Base-by-base conservation (phyloP, 2,329 filamentous ascomycete species). In the Colletotrichum cordylinicola region DNA sequence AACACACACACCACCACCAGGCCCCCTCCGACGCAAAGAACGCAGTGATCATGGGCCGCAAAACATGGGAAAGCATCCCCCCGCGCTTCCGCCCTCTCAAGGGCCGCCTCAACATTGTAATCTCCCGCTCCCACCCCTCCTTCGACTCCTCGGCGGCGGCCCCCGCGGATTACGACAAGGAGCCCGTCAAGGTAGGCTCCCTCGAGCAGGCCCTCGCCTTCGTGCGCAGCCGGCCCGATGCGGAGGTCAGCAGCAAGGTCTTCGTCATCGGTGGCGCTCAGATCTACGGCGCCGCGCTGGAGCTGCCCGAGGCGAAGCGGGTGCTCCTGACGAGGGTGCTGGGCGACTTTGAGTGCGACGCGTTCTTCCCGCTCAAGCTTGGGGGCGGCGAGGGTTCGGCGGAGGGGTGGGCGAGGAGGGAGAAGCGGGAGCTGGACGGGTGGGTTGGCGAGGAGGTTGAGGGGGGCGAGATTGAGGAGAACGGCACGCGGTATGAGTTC, bases 31-130 rank as follows among this genome's bases (percentile, higher is more conserved):
- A 82, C 1, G 79, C 86, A 56, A 74, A 86, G 78, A 96, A 96
- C 84, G 94, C 95, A 21, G 95, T 98, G 67, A 94, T 99, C 79
- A 99, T 99, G 97, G 97, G 97, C 76, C 94, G 97, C 82, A 98
- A 98, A 85, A 99, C 97, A 0, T 99, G 96, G 93, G 95, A 98
- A 68, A 95, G 93, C 78, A 96, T 99, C 76, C 96, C 97, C 3
- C 82, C 88, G 8, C 90, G 89, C 67, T 96, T 97, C 83, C 90
- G 96, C 4, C 97, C 97, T 21, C 89, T 99, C 39, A 93, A 92
- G 77, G 94, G 92, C 77, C 89, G 97, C 12, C 87, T 96, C 67
- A 98, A 98, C 84, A 91, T 98, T 55, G 91, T 98, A 78, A 88
- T 99, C 79, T 94, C 92, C 77, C 88, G 93, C 62, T 87, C 88